A percentile compares a stretch with the other conserved stretches of the same genome.
Conservation (phyloP, 2,329 filamentous ascomycete species). For the Scleromitrula shiraiana region DNA sequence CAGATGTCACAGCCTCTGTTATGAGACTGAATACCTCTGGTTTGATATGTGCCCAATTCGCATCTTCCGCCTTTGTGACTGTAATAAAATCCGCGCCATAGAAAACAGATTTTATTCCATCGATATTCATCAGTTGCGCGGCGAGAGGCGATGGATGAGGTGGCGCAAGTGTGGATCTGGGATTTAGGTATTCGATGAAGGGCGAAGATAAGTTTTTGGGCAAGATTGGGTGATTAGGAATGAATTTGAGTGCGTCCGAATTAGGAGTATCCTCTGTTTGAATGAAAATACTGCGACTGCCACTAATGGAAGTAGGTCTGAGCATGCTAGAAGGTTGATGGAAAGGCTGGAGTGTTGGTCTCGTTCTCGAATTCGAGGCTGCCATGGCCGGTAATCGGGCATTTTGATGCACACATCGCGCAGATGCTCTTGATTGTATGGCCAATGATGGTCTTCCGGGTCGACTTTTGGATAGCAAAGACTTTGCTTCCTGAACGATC, state of each 20-base stretch:
- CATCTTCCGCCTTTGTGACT: constrained; percentile 80
- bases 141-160: constrained; percentile 89
- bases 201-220: constrained; percentile 64
- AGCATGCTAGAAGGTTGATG: constrained; percentile 34
- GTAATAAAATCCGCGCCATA: constrained; percentile 96
- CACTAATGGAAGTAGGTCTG: constrained; percentile 31
- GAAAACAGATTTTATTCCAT: constrained; percentile 91
- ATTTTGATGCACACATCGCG: constrained; percentile 36
- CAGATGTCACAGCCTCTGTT: constrained; percentile 81
- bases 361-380: constrained; percentile 37
- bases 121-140: constrained; percentile 82
- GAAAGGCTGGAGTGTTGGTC: constrained; percentile 37
- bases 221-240: constrained; percentile 81
- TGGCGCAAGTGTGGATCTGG: constrained; percentile 78
- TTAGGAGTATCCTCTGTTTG: constrained; percentile 95
- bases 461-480: constrained; percentile 19
- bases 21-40: constrained; percentile 94
- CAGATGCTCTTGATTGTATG: constrained; percentile 24
- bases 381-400: constrained; percentile 38
- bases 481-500: constrained; percentile 16
- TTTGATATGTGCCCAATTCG: constrained; percentile 90
- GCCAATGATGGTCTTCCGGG: constrained; percentile 26
- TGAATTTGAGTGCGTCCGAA: constrained; percentile 91
- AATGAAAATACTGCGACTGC: constrained; percentile 81
- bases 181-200: constrained; percentile 87